Evolutionary conservation across 2,329 filamentous ascomycete genomes (phyloP).

Genomic region (Fusarium decemcellulare): DNA sequence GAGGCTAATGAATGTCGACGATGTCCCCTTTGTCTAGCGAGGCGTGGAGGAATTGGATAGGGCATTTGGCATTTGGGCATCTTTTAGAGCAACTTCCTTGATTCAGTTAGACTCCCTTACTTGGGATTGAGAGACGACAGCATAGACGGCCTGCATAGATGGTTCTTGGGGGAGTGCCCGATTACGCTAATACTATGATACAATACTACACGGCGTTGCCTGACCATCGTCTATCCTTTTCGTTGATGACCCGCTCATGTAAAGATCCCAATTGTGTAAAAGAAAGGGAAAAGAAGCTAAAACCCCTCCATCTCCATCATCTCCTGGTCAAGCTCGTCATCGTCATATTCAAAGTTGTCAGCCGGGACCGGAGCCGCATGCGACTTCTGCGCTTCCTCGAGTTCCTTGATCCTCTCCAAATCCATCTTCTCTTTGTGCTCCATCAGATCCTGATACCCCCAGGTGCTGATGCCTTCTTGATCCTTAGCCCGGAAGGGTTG

Average conservation of each 20-base stretch:
- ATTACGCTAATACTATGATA: constrained; percentile 30
- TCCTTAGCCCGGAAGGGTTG: constrained; percentile 87
- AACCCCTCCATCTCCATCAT: constrained; percentile 68
- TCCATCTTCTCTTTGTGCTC: constrained; percentile 83
- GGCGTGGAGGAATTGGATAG: constrained; percentile 6
- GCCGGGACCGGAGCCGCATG: constrained; percentile 28
- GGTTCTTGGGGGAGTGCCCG: not conserved
- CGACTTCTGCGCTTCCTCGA: constrained; percentile 62
- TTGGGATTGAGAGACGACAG: not conserved
- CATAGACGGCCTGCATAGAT: constrained; percentile 10
- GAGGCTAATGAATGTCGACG: not conserved
- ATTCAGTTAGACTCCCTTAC: constrained; percentile 15
- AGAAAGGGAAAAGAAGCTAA: constrained; percentile 24
- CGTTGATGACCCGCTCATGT: not conserved
- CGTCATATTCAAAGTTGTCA: constrained; percentile 67
- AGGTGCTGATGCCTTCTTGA: constrained; percentile 94
- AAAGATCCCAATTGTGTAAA: not conserved
- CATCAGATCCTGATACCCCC: constrained; percentile 85
- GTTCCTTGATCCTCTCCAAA: constrained; percentile 75
- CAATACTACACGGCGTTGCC: constrained; percentile 17
- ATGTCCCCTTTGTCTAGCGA: constrained; percentile 15
- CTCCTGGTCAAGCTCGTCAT: constrained; percentile 66
- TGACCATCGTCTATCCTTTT: not conserved
- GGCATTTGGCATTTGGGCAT: constrained; percentile 11
- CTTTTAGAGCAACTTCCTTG: not conserved